Conservation (phyloP, 1,284 basidiomycete species). For the Tremellales sp. region DNA sequence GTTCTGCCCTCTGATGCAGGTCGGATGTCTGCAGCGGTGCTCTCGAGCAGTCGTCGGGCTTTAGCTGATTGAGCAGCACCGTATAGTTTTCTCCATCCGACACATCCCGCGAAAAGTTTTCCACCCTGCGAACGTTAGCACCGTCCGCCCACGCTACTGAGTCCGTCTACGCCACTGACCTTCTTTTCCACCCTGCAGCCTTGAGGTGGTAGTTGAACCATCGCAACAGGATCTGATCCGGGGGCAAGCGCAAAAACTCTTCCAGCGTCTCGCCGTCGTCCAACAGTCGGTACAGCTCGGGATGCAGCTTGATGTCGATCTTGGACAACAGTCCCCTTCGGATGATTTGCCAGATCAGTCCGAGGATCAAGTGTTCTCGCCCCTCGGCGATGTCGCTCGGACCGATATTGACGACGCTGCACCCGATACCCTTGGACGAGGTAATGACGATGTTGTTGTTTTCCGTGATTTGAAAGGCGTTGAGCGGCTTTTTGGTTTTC, state of each 20-base stretch:
- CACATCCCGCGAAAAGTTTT: slow-evolving; percentile 95
- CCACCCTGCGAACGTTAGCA: slow-evolving; percentile 59
- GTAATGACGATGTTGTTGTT: slow-evolving; percentile 99
- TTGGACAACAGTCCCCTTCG: slow-evolving; percentile 87
- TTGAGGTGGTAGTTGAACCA: slow-evolving; percentile 99
- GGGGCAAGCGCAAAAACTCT: slow-evolving; percentile 86
- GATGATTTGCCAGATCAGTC: slow-evolving; percentile 98
- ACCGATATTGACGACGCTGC: slow-evolving; percentile 97
- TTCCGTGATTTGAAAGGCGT: slow-evolving; percentile 97
- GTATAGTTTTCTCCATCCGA: slow-evolving; percentile 97
- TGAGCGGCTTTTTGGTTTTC: slow-evolving; percentile 63
- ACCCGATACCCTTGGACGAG: slow-evolving; percentile 95
- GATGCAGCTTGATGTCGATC: slow-evolving; percentile 97
- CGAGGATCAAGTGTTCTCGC: slow-evolving; percentile 94
- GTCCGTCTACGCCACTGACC: slow-evolving; percentile 51
- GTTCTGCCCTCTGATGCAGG: slow-evolving; percentile 76
- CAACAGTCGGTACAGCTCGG: slow-evolving; percentile 90
- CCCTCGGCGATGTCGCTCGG: slow-evolving; percentile 89
- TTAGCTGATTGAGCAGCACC: slow-evolving; percentile 88
- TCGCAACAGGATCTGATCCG: slow-evolving; percentile 90
- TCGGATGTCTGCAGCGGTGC: slow-evolving; percentile 84
- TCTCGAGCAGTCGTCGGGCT: slow-evolving; percentile 89
- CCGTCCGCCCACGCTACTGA: not conserved
- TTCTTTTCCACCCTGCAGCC: slow-evolving; percentile 83
- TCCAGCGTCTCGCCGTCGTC: slow-evolving; percentile 97